Percentiles rank a stretch among this genome's conserved stretches.
Conservation (phyloP, 805 yeast species). For the Kuraishia piskuri region DNA sequence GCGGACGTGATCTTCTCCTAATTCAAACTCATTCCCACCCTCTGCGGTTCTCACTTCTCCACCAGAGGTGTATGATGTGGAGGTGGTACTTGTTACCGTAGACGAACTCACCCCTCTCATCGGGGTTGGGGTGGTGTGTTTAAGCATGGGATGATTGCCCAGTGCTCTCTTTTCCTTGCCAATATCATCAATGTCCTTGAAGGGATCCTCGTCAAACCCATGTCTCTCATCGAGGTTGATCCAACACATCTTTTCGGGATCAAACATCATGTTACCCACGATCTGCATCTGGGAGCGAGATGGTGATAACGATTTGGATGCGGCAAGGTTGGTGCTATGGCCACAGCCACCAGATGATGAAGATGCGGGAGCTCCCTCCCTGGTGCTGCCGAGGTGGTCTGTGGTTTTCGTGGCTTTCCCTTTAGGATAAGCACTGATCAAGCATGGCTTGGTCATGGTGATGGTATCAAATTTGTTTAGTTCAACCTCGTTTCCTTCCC, state of each 20-base stretch:
- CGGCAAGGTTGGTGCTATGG: not conserved
- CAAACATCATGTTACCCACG: constrained; percentile 52
- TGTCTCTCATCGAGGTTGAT: constrained; percentile 32
- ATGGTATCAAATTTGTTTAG: constrained; percentile 38
- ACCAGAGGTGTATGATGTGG: not conserved
- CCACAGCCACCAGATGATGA: not conserved
- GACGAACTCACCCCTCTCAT: not conserved
- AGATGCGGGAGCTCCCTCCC: not conserved
- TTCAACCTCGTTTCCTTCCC: constrained; percentile 65
- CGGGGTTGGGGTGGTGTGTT: not conserved
- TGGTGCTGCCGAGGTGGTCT: not conserved
- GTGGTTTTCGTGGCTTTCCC: constrained; percentile 19
- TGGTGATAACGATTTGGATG: constrained; percentile 5
- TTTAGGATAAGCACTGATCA: constrained; percentile 10
- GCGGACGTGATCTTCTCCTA: not conserved
- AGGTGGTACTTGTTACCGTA: not conserved
- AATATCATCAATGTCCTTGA: constrained; percentile 40
- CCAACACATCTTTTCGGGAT: constrained; percentile 50
- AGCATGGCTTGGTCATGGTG: constrained; percentile 18
- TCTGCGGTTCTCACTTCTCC: not conserved
- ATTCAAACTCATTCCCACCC: not conserved
- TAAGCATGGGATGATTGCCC: not conserved
- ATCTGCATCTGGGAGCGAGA: constrained; percentile 24
- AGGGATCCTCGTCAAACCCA: constrained; percentile 33
- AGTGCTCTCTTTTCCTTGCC: not conserved